phyloP scores from a whole-genome alignment of 176 grass and related monocot genomes.

The Cenchrus americanus region DNA sequence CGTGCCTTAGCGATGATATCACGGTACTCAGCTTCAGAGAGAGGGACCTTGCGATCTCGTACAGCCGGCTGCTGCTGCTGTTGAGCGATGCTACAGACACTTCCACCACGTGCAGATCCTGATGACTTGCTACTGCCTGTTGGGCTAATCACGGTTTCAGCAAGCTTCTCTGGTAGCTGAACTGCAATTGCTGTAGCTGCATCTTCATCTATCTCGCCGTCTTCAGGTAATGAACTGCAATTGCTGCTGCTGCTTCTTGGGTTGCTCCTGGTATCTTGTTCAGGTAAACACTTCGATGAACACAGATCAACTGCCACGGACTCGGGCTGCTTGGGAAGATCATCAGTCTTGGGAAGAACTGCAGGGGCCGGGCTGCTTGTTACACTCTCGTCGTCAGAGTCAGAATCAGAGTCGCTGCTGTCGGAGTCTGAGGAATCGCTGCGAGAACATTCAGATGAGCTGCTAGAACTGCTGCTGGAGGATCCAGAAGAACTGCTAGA shows the following conservation, averaged over 20 bases:
- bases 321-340: no score
- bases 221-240: not conserved
- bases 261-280: not conserved
- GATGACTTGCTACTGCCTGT: not conserved
- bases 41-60: no score
- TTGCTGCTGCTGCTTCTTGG: not conserved
- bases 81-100: not conserved
- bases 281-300: not conserved
- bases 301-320: not conserved
- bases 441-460: not conserved
- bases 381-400: not conserved
- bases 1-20: not conserved
- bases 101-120: no score
- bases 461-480: not conserved
- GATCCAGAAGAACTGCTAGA: not conserved
- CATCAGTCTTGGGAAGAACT: not conserved
- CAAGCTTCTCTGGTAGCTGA: not conserved
- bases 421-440: not conserved
- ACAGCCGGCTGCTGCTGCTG: not conserved
- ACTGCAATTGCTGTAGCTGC: no score
- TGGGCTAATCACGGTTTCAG: not conserved
- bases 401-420: not conserved
- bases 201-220: not conserved
- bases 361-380: not conserved
- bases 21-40: not conserved